A percentile compares a stretch with the other conserved stretches of the same genome.
These are phyloP conservation scores for Tetrahymena elliotti DNA, from an alignment of 73 alveolate species.

Conservation along the genomic window DNA sequence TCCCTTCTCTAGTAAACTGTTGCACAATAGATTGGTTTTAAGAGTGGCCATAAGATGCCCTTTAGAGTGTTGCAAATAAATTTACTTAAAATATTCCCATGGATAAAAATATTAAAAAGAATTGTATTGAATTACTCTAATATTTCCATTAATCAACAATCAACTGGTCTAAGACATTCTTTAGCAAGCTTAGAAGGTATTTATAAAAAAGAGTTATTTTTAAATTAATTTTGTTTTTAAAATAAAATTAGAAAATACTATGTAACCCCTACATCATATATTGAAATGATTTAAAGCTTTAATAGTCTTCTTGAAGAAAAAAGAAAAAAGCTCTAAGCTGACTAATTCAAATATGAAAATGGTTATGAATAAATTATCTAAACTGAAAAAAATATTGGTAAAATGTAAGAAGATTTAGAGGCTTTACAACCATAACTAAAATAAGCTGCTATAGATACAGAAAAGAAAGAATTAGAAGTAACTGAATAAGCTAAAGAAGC, in stretches of 20 bases:
- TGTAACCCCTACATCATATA: constrained; percentile 84
- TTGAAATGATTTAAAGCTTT: constrained; percentile 83
- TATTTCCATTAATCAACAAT: constrained; percentile 8
- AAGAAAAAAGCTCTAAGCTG: constrained; percentile 60
- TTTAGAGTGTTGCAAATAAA: constrained; percentile 75
- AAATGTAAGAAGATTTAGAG: constrained; percentile 65
- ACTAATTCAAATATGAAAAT: constrained; percentile 64
- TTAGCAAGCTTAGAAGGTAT: constrained; percentile 42
- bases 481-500: constrained; percentile 60
- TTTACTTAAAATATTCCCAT: background rate
- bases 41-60: constrained; percentile 93
- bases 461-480: constrained; percentile 45
- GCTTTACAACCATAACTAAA: constrained; percentile 57
- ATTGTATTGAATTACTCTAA: background rate
- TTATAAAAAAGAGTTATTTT: background rate
- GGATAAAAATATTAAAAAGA: constrained; percentile 1
- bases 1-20: constrained; percentile 97
- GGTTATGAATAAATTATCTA: constrained; percentile 69
- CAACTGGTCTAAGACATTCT: constrained; percentile 7
- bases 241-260: constrained; percentile 24
- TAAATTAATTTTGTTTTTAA: background rate
- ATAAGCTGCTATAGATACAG: constrained; percentile 59
- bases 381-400: constrained; percentile 73
- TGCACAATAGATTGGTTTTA: constrained; percentile 92
- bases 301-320: constrained; percentile 53